A percentile compares a stretch with the other conserved stretches of the same genome.
Evolutionary conservation across 2,329 filamentous ascomycete genomes (phyloP).

Genomic region (Paracoccidioides brasiliensis): DNA sequence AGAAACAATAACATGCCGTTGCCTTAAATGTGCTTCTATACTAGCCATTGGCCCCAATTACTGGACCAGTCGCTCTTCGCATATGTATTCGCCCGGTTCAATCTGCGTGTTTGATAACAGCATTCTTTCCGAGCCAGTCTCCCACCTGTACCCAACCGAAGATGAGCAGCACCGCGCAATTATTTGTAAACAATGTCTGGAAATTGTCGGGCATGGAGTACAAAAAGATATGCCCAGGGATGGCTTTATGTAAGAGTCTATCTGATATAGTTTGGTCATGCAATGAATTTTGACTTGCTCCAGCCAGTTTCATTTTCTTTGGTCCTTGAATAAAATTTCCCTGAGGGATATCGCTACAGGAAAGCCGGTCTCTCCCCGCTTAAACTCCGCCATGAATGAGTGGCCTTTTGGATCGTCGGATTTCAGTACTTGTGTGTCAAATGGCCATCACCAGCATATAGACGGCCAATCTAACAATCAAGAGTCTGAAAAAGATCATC

Average conservation of each 20-base stretch:
- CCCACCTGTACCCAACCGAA: not conserved
- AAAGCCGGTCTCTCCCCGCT: not conserved
- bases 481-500: not conserved
- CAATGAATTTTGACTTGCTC: not conserved
- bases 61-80: not conserved
- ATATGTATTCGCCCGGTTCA: not conserved
- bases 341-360: not conserved
- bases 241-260: not conserved
- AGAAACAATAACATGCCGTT: not conserved
- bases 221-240: not conserved
- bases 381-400: not conserved
- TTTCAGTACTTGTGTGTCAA: not conserved
- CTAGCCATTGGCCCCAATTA: not conserved
- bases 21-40: not conserved
- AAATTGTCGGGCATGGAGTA: not conserved
- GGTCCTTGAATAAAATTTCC: not conserved
- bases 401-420: not conserved
- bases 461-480: not conserved
- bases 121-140: not conserved
- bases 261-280: not conserved
- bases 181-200: not conserved
- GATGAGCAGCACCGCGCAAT: not conserved
- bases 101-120: not conserved
- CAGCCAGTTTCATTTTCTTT: not conserved
- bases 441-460: not conserved